Conservation (phyloP, 2,329 filamentous ascomycete species). For the Lasiodiplodia sp. region DNA sequence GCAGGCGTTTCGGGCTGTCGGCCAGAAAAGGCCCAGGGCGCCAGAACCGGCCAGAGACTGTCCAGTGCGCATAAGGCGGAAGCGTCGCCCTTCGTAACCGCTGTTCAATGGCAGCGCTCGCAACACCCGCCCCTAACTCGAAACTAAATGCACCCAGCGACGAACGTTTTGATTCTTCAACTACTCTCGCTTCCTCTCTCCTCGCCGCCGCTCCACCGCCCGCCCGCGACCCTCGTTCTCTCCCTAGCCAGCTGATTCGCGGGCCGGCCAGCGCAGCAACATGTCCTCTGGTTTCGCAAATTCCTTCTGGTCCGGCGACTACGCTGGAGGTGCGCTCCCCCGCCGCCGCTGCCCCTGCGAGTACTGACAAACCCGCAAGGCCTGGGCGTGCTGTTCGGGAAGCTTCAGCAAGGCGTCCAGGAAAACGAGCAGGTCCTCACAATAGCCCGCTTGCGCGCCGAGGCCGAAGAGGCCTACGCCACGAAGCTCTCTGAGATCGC, state of each 20-base stretch:
- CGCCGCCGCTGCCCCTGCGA: constrained; percentile 18
- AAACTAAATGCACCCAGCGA: constrained; percentile 19
- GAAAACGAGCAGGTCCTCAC: constrained; percentile 95
- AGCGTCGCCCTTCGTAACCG: constrained; percentile 24
- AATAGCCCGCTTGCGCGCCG: constrained; percentile 90
- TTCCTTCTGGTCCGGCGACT: constrained; percentile 98
- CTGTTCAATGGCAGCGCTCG: constrained; percentile 15
- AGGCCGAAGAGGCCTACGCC: constrained; percentile 91
- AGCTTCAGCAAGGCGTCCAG: constrained; percentile 93
- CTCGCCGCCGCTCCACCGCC: constrained; percentile 1
- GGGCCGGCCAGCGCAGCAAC: constrained; percentile 28
- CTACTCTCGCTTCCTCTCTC: background rate
- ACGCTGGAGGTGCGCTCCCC: constrained; percentile 78
- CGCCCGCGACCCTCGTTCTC: constrained; percentile 7
- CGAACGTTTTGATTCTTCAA: background rate
- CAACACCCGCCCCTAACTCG: constrained; percentile 13
- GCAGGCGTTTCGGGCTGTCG: background rate
- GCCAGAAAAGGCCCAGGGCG: background rate
- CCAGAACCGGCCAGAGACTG: background rate
- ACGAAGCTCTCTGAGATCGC: constrained; percentile 82
- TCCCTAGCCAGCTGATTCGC: constrained; percentile 24
- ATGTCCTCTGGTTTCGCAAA: constrained; percentile 73
- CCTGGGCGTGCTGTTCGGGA: constrained; percentile 91
- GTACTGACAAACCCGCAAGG: constrained; percentile 55
- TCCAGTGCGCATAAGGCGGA: background rate